These are phyloP conservation scores for Acanthamoeba triangularis DNA, from an alignment of 208 protist genomes.

Conservation along the genomic window DNA sequence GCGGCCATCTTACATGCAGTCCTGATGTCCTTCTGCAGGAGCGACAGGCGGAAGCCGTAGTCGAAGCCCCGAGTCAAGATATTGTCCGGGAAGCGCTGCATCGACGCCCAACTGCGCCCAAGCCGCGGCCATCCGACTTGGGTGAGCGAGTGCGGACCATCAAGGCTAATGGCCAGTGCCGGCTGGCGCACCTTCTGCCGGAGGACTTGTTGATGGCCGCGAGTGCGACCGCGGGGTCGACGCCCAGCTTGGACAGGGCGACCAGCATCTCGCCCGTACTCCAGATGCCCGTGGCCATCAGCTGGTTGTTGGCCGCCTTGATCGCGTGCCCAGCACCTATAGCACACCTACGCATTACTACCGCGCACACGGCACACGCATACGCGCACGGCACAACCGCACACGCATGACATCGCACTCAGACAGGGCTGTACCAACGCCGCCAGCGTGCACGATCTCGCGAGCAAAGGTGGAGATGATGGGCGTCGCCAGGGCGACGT, in stretches of 20 bases:
- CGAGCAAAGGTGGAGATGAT: background rate
- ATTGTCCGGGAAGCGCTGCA: constrained; percentile 75
- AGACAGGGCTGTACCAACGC: background rate
- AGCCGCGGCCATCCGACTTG: no score
- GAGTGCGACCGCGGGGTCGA: constrained; percentile 51
- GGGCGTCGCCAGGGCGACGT: background rate
- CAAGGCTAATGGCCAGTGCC: no score
- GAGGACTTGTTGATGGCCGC: constrained; percentile 70
- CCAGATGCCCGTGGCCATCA: constrained; percentile 41
- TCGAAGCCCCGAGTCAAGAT: constrained; percentile 64
- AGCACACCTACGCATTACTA: background rate
- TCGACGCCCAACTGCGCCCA: constrained; percentile 67
- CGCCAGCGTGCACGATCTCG: constrained; percentile 67
- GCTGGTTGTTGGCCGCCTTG: constrained; percentile 71
- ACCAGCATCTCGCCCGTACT: constrained; percentile 48
- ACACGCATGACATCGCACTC: no score
- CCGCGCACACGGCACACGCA: background rate
- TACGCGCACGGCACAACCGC: no score
- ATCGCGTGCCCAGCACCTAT: constrained; percentile 59
- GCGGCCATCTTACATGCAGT: constrained; percentile 50
- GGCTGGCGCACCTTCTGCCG: background rate
- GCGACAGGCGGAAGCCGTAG: constrained; percentile 64
- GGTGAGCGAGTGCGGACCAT: background rate
- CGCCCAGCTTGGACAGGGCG: constrained; percentile 64
- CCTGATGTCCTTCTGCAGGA: constrained; percentile 67